Evolutionary conservation across 805 yeast genomes (phyloP).

Genomic region (Suhomyces pyralidae): DNA sequence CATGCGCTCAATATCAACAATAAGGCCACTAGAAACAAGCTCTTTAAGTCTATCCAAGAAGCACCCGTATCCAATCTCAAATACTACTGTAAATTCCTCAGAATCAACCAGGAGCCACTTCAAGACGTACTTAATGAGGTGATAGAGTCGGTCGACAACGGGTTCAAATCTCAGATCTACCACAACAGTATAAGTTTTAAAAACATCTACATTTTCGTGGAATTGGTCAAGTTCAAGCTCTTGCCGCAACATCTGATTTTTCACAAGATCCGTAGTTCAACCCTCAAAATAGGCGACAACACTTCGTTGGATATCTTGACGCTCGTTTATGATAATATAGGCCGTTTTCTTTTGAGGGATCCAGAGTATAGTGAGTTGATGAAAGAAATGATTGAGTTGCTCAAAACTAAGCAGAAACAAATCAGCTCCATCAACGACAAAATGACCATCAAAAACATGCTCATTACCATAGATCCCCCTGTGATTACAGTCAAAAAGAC

Average conservation of each 20-base stretch:
- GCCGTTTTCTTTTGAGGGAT: conserved; percentile 56
- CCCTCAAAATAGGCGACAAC: conserved; percentile 48
- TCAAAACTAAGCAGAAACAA: conserved; percentile 49
- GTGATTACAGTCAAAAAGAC: conserved; percentile 10
- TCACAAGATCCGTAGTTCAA: conserved; percentile 65
- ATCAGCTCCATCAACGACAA: conserved; percentile 50
- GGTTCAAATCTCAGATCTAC: conserved; percentile 56
- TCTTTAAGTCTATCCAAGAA: conserved; percentile 54
- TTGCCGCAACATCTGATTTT: conserved; percentile 69
- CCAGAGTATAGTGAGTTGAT: conserved; percentile 58
- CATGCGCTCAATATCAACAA: conserved; percentile 56
- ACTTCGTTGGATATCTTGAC: conserved; percentile 67
- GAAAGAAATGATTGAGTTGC: conserved; percentile 57
- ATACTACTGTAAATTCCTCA: conserved; percentile 64
- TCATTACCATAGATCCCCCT: conserved; percentile 57
- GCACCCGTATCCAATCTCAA: conserved; percentile 45
- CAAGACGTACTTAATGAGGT: conserved; percentile 53
- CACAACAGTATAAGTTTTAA: conserved; percentile 53
- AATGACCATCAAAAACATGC: conserved; percentile 55
- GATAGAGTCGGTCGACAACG: conserved; percentile 52
- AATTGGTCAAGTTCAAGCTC: conserved; percentile 71
- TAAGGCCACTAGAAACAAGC: conserved; percentile 66
- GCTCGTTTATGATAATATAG: conserved; percentile 71
- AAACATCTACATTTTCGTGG: conserved; percentile 63
- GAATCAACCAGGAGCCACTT: conserved; percentile 50